phyloP scores from a whole-genome alignment of 2,329 filamentous ascomycete species.

The Colletotrichum ledebouriae region DNA sequence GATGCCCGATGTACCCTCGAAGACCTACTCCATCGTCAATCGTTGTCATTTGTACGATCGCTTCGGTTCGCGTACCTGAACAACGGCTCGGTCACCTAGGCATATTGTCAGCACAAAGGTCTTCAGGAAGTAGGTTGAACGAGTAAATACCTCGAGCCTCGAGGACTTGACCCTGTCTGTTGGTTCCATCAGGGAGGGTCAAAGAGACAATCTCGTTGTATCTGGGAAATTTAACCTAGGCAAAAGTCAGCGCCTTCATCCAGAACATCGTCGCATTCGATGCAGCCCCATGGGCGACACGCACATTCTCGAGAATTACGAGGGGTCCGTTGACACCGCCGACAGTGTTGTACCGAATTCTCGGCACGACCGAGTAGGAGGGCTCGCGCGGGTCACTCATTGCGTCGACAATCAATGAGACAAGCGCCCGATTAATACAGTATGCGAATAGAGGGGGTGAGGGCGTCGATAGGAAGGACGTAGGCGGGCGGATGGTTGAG shows the following conservation, averaged over 20 bases:
- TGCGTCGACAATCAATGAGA: conserved; percentile 48
- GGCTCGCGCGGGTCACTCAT: conserved; percentile 71
- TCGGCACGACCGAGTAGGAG: conserved; percentile 71
- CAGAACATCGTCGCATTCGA: conserved; percentile 31
- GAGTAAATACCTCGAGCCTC: conserved; percentile 87
- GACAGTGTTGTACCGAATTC: conserved; percentile 96
- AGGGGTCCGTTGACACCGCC: conserved; percentile 97
- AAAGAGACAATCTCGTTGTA: conserved; percentile 99
- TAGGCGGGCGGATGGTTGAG: conserved; percentile 35
- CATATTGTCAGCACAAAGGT: conserved; percentile 43
- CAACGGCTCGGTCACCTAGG: conserved; percentile 89
- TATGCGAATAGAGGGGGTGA: conserved; percentile 41
- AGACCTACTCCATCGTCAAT: conserved; percentile 74
- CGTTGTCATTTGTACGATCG: conserved; percentile 28
- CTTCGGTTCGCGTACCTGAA: conserved; percentile 76
- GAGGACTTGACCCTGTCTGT: conserved; percentile 94
- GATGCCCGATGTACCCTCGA: conserved; percentile 96
- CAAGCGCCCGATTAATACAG: conserved; percentile 37
- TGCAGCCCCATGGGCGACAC: conserved; percentile 50
- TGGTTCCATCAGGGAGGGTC: conserved; percentile 94
- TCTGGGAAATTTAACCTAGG: conserved; percentile 93
- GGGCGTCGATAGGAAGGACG: conserved; percentile 37
- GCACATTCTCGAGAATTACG: conserved; percentile 96
- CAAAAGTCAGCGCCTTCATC: conserved; percentile 13
- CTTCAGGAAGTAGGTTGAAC: conserved; percentile 40